Evolutionary conservation across 1,139 yeast genomes (phyloP).

Genomic region (Arxiozyma heterogenica): DNA sequence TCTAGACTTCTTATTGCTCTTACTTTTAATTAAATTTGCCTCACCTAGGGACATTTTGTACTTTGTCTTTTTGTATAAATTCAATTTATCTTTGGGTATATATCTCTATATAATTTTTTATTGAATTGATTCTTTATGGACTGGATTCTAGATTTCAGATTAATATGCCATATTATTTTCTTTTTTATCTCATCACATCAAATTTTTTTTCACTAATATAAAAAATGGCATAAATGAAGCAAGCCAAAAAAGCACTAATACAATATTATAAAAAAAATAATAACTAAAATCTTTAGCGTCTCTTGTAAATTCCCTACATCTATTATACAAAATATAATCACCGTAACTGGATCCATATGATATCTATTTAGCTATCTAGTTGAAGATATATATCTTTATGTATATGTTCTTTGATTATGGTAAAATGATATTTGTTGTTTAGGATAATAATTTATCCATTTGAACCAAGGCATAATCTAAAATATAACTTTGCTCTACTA

Average conservation of each 20-base stretch:
- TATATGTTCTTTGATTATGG: not conserved
- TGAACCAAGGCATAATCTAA: slow-evolving; percentile 78
- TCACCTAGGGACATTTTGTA: slow-evolving; percentile 18
- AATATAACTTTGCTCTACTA: slow-evolving; percentile 76
- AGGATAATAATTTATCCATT: slow-evolving; percentile 43
- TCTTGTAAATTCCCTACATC: no score
- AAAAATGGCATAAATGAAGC: not conserved
- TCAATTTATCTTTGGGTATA: not conserved
- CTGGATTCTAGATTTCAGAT: no score
- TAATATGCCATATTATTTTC: not conserved
- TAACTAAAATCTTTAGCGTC: no score
- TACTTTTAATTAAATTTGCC: slow-evolving; percentile 12
- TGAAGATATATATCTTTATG: not conserved
- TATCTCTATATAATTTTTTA: not conserved
- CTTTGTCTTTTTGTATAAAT: not conserved
- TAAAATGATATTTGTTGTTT: not conserved
- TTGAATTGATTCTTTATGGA: not conserved
- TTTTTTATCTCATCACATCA: not conserved
- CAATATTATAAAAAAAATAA: not conserved
- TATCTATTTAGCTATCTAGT: not conserved
- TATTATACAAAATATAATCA: not conserved
- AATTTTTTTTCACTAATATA: not conserved
- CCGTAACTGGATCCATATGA: not conserved
- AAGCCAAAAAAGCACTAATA: no score
- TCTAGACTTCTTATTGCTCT: slow-evolving; percentile 29